Conservation (phyloP, 371 early-diverging fungal genomes). For the Mortierella sp. region DNA sequence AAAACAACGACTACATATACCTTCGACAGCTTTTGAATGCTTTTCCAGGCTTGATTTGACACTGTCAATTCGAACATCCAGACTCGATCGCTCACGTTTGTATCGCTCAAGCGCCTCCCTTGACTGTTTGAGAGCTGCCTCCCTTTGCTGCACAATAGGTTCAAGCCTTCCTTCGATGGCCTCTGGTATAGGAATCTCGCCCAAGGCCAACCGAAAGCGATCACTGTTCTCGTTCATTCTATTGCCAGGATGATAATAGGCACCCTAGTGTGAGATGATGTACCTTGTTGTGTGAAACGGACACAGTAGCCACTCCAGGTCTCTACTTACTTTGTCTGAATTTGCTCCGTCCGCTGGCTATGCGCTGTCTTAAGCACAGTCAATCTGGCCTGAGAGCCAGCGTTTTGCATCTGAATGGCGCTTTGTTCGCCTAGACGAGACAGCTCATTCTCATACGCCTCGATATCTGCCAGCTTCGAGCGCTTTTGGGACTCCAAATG, state of each 20-base stretch:
- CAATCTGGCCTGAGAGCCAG: constrained; percentile 33
- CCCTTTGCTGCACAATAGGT: constrained; percentile 18
- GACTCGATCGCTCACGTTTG: constrained; percentile 19
- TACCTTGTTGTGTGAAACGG: neutral
- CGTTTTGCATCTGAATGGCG: constrained; percentile 36
- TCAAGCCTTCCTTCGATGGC: constrained; percentile 6
- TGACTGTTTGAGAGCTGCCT: neutral
- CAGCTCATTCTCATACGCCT: constrained; percentile 45
- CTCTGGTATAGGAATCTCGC: constrained; percentile 13
- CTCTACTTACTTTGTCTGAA: constrained; percentile 28
- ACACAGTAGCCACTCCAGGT: too few relatives aligned
- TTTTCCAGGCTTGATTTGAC: constrained; percentile 18
- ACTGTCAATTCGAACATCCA: constrained; percentile 23
- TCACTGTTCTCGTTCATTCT: constrained; percentile 14
- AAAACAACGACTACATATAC: constrained; percentile 16
- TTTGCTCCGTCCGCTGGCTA: constrained; percentile 17
- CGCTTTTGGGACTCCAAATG: constrained; percentile 30
- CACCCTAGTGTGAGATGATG: neutral
- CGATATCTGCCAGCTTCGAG: constrained; percentile 31
- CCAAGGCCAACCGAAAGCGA: constrained; percentile 6
- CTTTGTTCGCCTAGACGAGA: constrained; percentile 30
- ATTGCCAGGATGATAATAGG: neutral
- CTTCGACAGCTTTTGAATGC: constrained; percentile 17
- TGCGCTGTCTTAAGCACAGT: constrained; percentile 21
- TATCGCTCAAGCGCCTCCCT: constrained; percentile 11